phyloP scores from a whole-genome alignment of 306 rosid genomes.

The Argentina anserina region DNA sequence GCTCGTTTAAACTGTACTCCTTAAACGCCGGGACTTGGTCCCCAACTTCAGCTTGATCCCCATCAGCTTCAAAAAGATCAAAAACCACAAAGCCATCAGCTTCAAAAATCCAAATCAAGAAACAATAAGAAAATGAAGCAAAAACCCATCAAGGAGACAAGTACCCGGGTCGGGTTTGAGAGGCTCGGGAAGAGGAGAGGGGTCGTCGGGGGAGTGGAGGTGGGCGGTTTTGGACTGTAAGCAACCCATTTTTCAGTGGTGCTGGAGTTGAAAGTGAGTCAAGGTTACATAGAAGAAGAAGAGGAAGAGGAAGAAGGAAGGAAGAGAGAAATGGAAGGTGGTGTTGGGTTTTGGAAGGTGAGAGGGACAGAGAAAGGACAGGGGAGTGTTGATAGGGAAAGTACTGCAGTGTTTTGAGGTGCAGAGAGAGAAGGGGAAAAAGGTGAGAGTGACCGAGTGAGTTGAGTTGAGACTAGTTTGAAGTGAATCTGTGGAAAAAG shows the following conservation, averaged over 20 bases:
- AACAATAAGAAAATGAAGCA: neutral
- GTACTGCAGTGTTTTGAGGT: neutral
- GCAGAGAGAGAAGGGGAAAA: neutral
- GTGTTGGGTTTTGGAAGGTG: neutral
- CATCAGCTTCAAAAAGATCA: slow-evolving; percentile 35
- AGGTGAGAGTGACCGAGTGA: neutral
- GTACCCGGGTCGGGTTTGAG: slow-evolving; percentile 62
- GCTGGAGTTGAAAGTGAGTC: neutral
- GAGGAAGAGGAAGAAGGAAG: too few species aligned
- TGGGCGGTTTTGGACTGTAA: slow-evolving; percentile 63
- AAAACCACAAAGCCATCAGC: too few species aligned
- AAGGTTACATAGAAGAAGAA: neutral
- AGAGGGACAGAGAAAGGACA: slow-evolving; percentile 4
- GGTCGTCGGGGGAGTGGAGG: slow-evolving; percentile 60
- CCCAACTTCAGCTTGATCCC: slow-evolving; percentile 44
- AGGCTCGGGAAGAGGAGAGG: slow-evolving; percentile 44
- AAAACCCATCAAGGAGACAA: neutral
- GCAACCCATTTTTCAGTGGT: slow-evolving; percentile 47
- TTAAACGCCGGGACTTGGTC: slow-evolving; percentile 49
- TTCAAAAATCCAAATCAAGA: neutral
- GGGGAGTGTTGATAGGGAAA: too few species aligned
- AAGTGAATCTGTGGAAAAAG: slow-evolving; percentile 14
- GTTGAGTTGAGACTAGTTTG: neutral
- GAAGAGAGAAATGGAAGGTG: neutral
- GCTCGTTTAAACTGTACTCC: slow-evolving; percentile 56